phyloP scores from a whole-genome alignment of 768 basidiomycete genomes.

The Tricholoma sp. region DNA sequence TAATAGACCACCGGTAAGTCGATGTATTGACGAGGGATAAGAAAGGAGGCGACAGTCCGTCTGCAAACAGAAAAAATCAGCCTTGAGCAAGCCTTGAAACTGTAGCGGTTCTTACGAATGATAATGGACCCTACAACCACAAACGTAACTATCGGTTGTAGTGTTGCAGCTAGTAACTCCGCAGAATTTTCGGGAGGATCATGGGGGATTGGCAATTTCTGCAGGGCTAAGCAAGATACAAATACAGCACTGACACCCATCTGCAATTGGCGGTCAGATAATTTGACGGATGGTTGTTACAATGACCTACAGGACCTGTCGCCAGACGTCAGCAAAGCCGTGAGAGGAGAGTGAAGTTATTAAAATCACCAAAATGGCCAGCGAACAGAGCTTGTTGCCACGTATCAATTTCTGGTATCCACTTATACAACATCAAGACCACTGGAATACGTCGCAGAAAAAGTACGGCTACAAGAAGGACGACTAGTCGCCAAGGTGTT shows the following conservation, averaged over 20 bases:
- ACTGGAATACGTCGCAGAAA: slow-evolving; percentile 76
- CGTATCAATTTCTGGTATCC: slow-evolving; percentile 81
- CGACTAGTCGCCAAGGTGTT: slow-evolving; percentile 58
- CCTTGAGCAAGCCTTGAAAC: neutral
- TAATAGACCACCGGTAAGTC: neutral
- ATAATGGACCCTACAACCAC: slow-evolving; percentile 84
- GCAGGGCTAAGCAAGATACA: slow-evolving; percentile 69
- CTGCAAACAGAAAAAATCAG: neutral
- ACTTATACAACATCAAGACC: slow-evolving; percentile 70
- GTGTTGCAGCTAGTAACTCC: slow-evolving; percentile 64
- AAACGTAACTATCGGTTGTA: slow-evolving; percentile 86
- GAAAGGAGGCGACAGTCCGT: neutral
- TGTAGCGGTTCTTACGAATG: slow-evolving; percentile 48
- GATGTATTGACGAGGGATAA: neutral
- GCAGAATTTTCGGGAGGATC: slow-evolving; percentile 61
- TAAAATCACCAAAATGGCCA: slow-evolving; percentile 75
- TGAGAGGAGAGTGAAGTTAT: slow-evolving; percentile 1
- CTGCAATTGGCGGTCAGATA: slow-evolving; percentile 25
- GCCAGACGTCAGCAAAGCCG: neutral
- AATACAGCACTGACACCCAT: slow-evolving; percentile 95
- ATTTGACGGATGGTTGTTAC: neutral
- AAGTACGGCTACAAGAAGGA: slow-evolving; percentile 44
- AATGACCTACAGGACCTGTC: slow-evolving; percentile 47
- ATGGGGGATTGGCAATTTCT: slow-evolving; percentile 51
- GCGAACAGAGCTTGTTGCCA: slow-evolving; percentile 88